phyloP scores from a whole-genome alignment of 2,329 filamentous ascomycete genomes.

The Paecilomyces fulvus region DNA sequence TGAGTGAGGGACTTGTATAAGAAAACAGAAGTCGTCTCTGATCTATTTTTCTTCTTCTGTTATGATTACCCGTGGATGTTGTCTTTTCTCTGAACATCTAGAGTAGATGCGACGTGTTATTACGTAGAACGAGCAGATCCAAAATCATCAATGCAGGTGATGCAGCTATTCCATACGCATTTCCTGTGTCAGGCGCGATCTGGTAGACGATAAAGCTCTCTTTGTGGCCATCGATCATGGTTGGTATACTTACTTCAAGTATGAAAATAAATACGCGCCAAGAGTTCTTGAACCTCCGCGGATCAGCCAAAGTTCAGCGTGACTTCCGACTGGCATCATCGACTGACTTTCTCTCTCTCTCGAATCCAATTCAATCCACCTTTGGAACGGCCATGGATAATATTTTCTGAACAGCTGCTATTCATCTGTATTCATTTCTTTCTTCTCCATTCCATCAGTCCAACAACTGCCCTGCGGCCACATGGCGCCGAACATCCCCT shows the following conservation, averaged over 20 bases:
- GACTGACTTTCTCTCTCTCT: constrained; percentile 2
- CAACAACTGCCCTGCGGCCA: constrained; percentile 1
- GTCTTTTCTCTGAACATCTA: background rate
- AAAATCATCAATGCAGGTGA: background rate
- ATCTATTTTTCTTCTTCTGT: background rate
- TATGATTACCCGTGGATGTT: background rate
- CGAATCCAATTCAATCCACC: background rate
- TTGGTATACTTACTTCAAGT: background rate
- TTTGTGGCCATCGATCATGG: background rate
- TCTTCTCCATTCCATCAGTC: background rate
- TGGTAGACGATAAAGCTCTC: background rate
- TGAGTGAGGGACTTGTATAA: constrained; percentile 26
- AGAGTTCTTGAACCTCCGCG: background rate
- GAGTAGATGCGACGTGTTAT: background rate
- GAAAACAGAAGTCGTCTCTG: background rate
- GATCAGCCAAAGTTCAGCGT: background rate
- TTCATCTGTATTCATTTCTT: background rate
- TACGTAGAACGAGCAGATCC: background rate
- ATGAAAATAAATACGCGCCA: background rate
- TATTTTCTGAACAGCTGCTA: background rate
- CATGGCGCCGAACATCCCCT: constrained; percentile 33
- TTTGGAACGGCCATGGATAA: background rate
- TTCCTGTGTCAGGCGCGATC: no score
- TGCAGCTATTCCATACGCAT: no score
- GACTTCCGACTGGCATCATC: background rate